Percentiles rank a stretch among this genome's conserved stretches.
Conservation (phyloP, 306 rosid genomes). For the Vigna nakashimae region DNA sequence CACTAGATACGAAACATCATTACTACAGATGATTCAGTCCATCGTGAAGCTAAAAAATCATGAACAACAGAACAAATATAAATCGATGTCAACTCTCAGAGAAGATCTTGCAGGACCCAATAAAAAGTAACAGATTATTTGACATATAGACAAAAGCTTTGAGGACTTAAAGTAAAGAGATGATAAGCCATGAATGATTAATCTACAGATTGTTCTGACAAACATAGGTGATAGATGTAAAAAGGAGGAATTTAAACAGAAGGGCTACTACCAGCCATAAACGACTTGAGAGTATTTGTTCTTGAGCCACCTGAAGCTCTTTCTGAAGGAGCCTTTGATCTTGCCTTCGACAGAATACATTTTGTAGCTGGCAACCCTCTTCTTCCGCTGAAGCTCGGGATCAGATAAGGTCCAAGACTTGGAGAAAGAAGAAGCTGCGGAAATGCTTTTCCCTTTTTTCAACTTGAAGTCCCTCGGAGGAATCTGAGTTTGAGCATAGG, state of each 20-base stretch:
- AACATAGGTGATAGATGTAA: constrained; percentile 25
- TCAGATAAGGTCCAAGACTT: constrained; percentile 64
- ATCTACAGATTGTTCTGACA: constrained; percentile 40
- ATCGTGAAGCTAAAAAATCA: constrained; percentile 9
- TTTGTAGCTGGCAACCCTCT: constrained; percentile 87
- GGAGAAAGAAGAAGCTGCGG: constrained; percentile 61
- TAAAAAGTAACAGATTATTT: not conserved
- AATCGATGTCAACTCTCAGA: constrained; percentile 18
- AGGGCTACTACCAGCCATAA: constrained; percentile 70
- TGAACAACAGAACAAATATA: constrained; percentile 22
- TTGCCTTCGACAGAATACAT: constrained; percentile 90
- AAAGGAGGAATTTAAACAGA: constrained; percentile 19
- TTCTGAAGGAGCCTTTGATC: constrained; percentile 84
- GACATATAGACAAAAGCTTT: constrained; percentile 13
- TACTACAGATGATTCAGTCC: constrained; percentile 14
- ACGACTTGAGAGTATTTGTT: constrained; percentile 72
- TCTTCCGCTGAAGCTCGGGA: constrained; percentile 91
- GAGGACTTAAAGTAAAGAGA: constrained; percentile 18
- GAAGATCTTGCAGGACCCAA: constrained; percentile 17
- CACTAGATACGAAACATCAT: not conserved
- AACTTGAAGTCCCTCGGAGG: constrained; percentile 56
- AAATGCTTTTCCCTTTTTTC: constrained; percentile 72
- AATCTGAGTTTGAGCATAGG: constrained; percentile 61
- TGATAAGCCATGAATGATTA: constrained; percentile 35
- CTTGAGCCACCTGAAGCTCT: constrained; percentile 93